Conservation (phyloP, 371 early-diverging fungal species). For the Mucor plumbeus region DNA sequence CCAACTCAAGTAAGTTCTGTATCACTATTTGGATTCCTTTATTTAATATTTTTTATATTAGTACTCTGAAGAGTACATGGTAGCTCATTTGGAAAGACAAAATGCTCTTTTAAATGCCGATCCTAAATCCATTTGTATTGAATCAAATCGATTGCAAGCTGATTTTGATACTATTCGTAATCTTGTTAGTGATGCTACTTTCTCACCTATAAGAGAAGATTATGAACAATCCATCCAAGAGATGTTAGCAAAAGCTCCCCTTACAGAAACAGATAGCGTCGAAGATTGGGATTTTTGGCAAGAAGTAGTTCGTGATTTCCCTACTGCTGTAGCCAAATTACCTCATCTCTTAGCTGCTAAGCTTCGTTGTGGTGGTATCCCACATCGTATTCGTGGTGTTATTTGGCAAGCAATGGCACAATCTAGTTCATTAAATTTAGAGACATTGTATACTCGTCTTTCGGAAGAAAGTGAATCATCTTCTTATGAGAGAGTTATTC, state of each 20-base stretch:
- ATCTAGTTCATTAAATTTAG: conserved; percentile 74
- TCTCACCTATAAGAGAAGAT: conserved; percentile 31
- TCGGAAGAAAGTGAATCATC: conserved; percentile 70
- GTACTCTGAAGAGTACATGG: conserved; percentile 61
- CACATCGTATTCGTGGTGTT: conserved; percentile 82
- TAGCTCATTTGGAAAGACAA: conserved; percentile 64
- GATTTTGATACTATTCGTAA: conserved; percentile 59
- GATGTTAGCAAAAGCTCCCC: conserved; percentile 21
- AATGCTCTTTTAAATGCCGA: conserved; percentile 63
- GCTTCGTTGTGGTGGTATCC: conserved; percentile 83
- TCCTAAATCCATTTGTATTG: conserved; percentile 64
- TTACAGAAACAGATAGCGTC: not conserved
- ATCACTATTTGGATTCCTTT: not conserved
- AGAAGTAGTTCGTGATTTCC: conserved; percentile 83
- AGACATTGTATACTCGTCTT: conserved; percentile 80
- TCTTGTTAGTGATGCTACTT: conserved; percentile 51
- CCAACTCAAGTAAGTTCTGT: conserved; percentile 46
- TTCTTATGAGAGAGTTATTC: conserved; percentile 86
- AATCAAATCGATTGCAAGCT: conserved; percentile 61
- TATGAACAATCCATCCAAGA: conserved; percentile 34
- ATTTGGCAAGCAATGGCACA: conserved; percentile 93
- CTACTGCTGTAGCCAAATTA: conserved; percentile 60
- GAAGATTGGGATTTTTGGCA: conserved; percentile 95
- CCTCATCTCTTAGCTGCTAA: conserved; percentile 71
- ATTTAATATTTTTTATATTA: conserved; percentile 13